Evolutionary conservation across 176 grass and related monocot genomes (phyloP), one percentile per base, ranked within the genome.

Genomic region (Eragrostis nindensis): DNA sequence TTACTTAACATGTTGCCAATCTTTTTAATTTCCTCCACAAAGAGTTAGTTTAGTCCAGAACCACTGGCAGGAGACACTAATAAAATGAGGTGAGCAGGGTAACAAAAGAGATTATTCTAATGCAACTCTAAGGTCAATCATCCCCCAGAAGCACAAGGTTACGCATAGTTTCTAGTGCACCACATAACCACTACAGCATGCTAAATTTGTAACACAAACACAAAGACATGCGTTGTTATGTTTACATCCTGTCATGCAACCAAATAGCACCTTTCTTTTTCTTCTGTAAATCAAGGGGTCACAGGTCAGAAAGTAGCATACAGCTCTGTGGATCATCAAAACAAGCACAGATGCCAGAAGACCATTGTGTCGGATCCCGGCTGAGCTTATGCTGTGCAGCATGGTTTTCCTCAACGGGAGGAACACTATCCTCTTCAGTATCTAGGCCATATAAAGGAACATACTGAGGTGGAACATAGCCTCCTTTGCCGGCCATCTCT

Each of bases 291-390:
- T 89, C 82, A 89, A 89, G 76, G 66, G 69, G 41, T 81, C 71
- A 89, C 44, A 86, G 77, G 66, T 87, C 78, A 92, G 79, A 92
- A 67, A 97, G 86, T 89, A 77, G 76, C 94, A 89, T 97, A 97
- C 95, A 97, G 83, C 91, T 94, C 72, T 82, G 85, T 68, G 90
- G 89, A 84, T 97, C 92, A 70, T 94, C 92, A 85, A 86, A 97
- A 87, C 95, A 97, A 85, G 92, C 92, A 97, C 89, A 97, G 67
- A 97, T 94, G 84, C 95, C 95, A 71, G 95, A 94, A 85, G 95
- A 97, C 95, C 95, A 94, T 65, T 87, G 80, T 85, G 83, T 91
- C 4, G 79, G 62, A 77, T 89, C 89, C 59, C 75, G 79, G 48
- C 21, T 89, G 85, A 87, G 54, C 49, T 76, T 65, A 73, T 63